phyloP scores from a whole-genome alignment of 208 protist genomes.

The Crithidia mellificae region DNA sequence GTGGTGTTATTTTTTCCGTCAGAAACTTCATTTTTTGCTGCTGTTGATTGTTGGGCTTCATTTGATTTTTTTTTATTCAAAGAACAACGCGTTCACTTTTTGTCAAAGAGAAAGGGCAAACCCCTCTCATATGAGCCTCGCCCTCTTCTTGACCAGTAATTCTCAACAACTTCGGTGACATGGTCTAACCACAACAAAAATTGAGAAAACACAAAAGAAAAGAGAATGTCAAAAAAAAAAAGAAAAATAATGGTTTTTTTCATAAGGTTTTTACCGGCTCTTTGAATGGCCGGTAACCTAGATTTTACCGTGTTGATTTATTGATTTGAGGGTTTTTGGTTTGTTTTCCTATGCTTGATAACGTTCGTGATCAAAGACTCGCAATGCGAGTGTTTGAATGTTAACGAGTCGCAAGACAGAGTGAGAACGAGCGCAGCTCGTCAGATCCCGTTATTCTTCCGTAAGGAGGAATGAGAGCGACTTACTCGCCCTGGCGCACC shows the following conservation, averaged over 20 bases:
- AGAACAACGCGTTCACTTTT: not conserved
- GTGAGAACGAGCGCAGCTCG: not conserved
- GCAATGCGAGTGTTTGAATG: not conserved
- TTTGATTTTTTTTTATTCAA: not conserved
- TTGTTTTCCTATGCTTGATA: not conserved
- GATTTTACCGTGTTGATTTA: no score
- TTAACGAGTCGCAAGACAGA: not conserved
- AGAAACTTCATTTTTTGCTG: no score
- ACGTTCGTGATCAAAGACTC: not conserved
- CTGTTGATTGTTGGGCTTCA: no score
- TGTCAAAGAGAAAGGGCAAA: not conserved
- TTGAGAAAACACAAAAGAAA: not conserved
- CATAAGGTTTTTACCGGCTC: no score
- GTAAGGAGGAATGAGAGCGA: not conserved
- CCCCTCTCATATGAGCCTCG: not conserved
- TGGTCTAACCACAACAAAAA: conserved; percentile 8
- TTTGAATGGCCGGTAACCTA: no score
- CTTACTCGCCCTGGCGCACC: conserved; percentile 49
- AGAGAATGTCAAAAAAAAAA: conserved; percentile 5
- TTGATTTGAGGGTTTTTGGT: not conserved
- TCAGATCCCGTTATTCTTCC: not conserved
- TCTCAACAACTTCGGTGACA: conserved; percentile 6
- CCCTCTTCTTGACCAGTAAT: not conserved
- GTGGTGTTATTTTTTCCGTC: no score
- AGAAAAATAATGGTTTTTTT: not conserved